Percentiles rank a stretch among this genome's conserved stretches.
Conservation (phyloP, 352 stramenopile species). For the Phytophthora vignae region DNA sequence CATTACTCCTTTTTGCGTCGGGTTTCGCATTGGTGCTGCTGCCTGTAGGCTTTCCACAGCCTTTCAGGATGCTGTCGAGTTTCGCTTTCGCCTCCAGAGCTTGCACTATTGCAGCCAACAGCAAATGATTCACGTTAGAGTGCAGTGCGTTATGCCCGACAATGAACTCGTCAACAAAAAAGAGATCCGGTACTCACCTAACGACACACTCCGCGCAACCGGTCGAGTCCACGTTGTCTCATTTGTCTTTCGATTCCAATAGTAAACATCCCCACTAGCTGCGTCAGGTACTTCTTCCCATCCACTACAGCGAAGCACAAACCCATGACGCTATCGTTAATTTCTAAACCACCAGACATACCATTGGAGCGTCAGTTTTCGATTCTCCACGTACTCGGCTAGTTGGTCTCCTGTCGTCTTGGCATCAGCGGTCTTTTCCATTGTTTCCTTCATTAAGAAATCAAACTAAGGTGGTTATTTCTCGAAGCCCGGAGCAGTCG, state of each 20-base stretch:
- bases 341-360: conserved; percentile 2
- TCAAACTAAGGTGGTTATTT: neutral
- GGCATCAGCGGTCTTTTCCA: conserved; percentile 8
- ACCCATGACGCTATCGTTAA: neutral
- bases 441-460: neutral
- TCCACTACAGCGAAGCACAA: conserved; percentile 40
- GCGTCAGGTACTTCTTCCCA: conserved; percentile 75
- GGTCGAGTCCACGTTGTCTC: conserved; percentile 79
- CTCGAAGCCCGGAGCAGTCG: neutral
- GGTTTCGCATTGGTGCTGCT: neutral
- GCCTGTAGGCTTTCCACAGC: conserved; percentile 29
- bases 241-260: conserved; percentile 79
- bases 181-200: conserved; percentile 41
- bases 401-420: conserved; percentile 18
- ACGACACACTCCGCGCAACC: conserved; percentile 51
- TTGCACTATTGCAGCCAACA: conserved; percentile 40
- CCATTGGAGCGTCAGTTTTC: neutral
- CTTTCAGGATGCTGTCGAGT: conserved; percentile 64
- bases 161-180: neutral
- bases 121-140: neutral
- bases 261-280: conserved; percentile 66
- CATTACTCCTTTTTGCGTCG: conserved; percentile 14
- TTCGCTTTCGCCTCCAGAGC: conserved; percentile 68
- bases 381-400: conserved; percentile 26
- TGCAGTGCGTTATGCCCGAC: neutral